Base-by-base conservation (phyloP, 1,139 yeast genomes). In the Candida pseudoviswanathii region DNA sequence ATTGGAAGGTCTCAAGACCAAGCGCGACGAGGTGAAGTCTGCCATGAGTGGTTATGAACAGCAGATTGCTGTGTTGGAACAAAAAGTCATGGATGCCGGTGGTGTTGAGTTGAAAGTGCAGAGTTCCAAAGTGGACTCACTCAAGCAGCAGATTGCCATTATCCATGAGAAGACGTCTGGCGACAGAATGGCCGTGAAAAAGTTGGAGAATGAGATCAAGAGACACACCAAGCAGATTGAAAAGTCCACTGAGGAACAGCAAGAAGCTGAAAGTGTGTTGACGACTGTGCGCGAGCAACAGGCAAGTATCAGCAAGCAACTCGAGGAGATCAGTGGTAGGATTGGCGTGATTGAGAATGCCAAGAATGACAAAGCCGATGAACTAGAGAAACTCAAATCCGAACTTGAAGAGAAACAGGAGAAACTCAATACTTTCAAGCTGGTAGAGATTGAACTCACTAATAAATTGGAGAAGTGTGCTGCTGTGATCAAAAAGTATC, bases 11-110 rank as follows among this genome's bases (percentile, higher is more conserved):
- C 64, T 82, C 5, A 62, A 69, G 3, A 46, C 51, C 2, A 84
- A 82, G 43, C 71, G 73, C 45, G 64, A 63, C 0, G 65, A 70
- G 7, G 66, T 90, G 22, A 77, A 80, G 56, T 68, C 71, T 1
- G 82, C 83, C 58, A 83, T 91, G 61, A 67, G 72, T 36, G 84
- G 79, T 22, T 68, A 85, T 25, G 92, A 88, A 54, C 61, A 67
- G 6, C 76, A 79, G 50, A 87, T 92, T 41, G 73, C 77, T 10
- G 73, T 60, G 0, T 68, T 91, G 5, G 92, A 90, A 58, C 89
- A 85, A 50, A 78, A 85, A 61, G 89, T 95, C 34, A 83, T 92
- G 89, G 86, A 88, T 51, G 87, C 91, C 47, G 99, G 99, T 48
- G 99, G 99, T 55, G 86, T 89, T 9, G 85, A 85, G 54, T 75